These are phyloP conservation scores for Leccinum subatratum DNA, from an alignment of 1,284 basidiomycete genomes.

Conservation along the genomic window DNA sequence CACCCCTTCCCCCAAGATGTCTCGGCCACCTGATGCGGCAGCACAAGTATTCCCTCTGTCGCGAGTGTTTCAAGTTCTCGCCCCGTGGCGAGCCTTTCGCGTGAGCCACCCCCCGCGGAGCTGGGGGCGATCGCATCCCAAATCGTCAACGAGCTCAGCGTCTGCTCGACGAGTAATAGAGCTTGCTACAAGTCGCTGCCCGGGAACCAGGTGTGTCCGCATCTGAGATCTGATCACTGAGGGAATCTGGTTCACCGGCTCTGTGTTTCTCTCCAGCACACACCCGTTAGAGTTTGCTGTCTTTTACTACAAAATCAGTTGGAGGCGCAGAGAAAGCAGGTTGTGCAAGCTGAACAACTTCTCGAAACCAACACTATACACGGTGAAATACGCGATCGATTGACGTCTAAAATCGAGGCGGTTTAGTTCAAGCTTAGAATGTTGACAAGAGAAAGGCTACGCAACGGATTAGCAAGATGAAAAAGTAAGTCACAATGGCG, in stretches of 20 bases:
- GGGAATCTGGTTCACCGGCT: not conserved
- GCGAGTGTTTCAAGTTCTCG: too few relatives aligned
- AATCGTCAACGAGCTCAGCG: too few relatives aligned
- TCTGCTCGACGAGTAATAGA: too few relatives aligned
- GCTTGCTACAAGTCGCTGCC: conserved; percentile 22
- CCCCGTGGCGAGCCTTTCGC: too few relatives aligned
- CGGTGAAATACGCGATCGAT: conserved; percentile 29
- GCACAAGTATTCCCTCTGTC: too few relatives aligned
- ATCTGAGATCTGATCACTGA: conserved; percentile 7
- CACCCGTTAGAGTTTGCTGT: conserved; percentile 31
- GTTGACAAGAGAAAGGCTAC: conserved; percentile 79
- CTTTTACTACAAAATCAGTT: conserved; percentile 31
- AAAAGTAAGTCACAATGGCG: conserved; percentile 58
- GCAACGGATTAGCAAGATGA: conserved; percentile 81
- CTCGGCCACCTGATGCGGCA: too few relatives aligned
- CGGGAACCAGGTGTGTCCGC: conserved; percentile 34
- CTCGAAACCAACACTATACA: conserved; percentile 21
- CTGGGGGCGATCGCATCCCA: too few relatives aligned
- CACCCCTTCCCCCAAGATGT: too few relatives aligned
- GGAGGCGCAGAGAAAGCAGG: conserved; percentile 29
- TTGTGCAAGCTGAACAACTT: conserved; percentile 27
- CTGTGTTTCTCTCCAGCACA: conserved; percentile 23
- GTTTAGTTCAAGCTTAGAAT: conserved; percentile 18
- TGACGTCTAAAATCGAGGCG: conserved; percentile 28
- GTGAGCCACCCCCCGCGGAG: too few relatives aligned